A percentile compares a stretch with the other conserved stretches of the same genome.
phyloP scores from a whole-genome alignment of 768 basidiomycete genomes.

The Polyporus arcularius region DNA sequence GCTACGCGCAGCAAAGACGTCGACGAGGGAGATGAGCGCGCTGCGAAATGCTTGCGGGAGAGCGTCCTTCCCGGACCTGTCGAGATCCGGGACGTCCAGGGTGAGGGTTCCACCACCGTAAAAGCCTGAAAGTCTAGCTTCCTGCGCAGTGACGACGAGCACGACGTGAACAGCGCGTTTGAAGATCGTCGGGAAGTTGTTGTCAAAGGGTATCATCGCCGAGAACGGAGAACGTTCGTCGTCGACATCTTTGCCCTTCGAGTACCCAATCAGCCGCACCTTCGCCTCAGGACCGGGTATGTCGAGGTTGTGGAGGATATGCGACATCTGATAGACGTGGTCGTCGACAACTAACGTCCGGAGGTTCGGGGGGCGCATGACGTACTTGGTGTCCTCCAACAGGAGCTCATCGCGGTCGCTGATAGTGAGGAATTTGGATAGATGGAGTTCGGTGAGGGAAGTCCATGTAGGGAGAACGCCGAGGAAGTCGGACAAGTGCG shows the following conservation, averaged over 20 bases:
- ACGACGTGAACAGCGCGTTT: background rate
- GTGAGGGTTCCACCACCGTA: background rate
- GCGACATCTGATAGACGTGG: background rate
- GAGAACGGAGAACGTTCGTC: background rate
- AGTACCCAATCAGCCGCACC: background rate
- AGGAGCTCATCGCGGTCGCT: background rate
- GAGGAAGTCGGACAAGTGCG: background rate
- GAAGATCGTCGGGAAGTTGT: background rate
- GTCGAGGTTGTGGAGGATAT: background rate
- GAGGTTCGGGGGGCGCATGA: background rate
- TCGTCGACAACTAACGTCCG: background rate
- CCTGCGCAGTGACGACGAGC: background rate
- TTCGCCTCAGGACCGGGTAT: background rate
- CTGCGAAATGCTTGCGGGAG: background rate
- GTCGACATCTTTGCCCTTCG: background rate
- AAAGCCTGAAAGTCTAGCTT: background rate
- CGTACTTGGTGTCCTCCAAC: background rate
- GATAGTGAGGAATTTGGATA: background rate
- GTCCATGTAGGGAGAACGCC: background rate
- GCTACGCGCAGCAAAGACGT: background rate
- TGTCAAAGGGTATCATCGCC: background rate
- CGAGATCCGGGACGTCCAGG: background rate
- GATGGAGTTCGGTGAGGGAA: background rate
- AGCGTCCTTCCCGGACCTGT: background rate
- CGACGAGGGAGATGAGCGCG: background rate